Percentiles rank a stretch among this genome's conserved stretches.
phyloP scores from a whole-genome alignment of 1,284 basidiomycete genomes.

The Pseudozyma hubeiensis region DNA sequence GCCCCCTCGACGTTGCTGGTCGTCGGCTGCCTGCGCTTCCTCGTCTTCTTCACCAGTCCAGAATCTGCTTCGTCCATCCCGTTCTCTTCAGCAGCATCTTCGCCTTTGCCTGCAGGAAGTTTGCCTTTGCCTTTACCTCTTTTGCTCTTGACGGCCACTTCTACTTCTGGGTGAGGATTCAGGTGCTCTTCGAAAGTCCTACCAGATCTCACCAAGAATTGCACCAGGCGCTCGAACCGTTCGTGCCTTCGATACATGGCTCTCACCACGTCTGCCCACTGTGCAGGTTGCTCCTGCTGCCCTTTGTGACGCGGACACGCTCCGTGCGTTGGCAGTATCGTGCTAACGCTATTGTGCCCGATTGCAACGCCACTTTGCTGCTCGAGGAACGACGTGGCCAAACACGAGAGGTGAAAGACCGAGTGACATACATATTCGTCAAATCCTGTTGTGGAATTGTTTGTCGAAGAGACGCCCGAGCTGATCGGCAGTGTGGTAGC shows the following conservation, averaged over 20 bases:
- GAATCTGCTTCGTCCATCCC: neutral
- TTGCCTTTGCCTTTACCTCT: constrained; percentile 9
- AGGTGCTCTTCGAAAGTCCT: constrained; percentile 20
- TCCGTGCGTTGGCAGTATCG: constrained; percentile 50
- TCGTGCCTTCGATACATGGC: constrained; percentile 48
- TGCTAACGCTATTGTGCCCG: constrained; percentile 9
- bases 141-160: neutral
- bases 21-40: constrained; percentile 1
- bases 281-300: neutral
- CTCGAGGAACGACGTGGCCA: constrained; percentile 75
- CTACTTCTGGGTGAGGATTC: constrained; percentile 2
- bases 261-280: constrained; percentile 55
- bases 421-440: constrained; percentile 70
- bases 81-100: neutral
- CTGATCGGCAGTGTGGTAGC: neutral
- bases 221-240: constrained; percentile 34
- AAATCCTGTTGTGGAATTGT: neutral
- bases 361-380: constrained; percentile 14
- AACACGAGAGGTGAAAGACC: constrained; percentile 78
- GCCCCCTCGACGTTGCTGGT: neutral
- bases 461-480: neutral
- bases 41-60: neutral
- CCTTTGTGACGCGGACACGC: constrained; percentile 29
- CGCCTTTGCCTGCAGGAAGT: neutral
- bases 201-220: constrained; percentile 25